These are phyloP conservation scores for Phlyctochytrium bullatum DNA, from an alignment of 192 early-diverging fungal genomes.

Conservation along the genomic window DNA sequence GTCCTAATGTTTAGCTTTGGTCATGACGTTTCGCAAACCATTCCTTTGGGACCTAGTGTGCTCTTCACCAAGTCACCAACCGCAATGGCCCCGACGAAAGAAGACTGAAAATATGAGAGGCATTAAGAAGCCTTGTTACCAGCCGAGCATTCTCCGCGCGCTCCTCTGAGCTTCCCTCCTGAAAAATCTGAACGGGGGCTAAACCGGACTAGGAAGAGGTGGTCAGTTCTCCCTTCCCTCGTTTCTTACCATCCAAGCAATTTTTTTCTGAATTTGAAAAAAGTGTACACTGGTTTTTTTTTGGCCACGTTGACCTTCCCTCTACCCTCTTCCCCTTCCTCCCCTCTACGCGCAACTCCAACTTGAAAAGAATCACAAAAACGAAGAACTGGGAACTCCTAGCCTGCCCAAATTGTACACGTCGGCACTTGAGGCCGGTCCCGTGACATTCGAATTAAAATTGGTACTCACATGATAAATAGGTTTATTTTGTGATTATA, in stretches of 20 bases:
- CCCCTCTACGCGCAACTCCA: no score
- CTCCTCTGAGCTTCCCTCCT: slow-evolving; percentile 93
- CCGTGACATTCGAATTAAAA: no score
- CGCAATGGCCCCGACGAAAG: slow-evolving; percentile 98
- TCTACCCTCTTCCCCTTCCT: background rate
- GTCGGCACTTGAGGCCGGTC: no score
- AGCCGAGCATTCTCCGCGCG: slow-evolving; percentile 97
- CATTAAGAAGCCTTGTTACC: slow-evolving; percentile 50
- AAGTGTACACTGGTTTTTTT: background rate
- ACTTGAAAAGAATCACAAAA: background rate
- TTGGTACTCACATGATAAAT: background rate
- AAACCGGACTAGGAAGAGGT: slow-evolving; percentile 28
- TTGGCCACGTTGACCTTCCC: background rate
- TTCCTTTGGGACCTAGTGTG: slow-evolving; percentile 97
- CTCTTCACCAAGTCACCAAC: slow-evolving; percentile 98
- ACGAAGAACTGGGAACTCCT: background rate
- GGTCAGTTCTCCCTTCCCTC: background rate
- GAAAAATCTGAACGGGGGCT: slow-evolving; percentile 88
- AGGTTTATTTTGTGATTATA: background rate
- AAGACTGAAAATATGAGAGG: slow-evolving; percentile 52
- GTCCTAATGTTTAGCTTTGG: slow-evolving; percentile 56
- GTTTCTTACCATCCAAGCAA: no score
- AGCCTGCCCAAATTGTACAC: no score
- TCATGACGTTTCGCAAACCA: slow-evolving; percentile 66
- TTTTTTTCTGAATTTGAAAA: no score